Evolutionary conservation across 805 yeast genomes (phyloP), one percentile per base, ranked within the genome.

Genomic region (Ogataea pini): DNA sequence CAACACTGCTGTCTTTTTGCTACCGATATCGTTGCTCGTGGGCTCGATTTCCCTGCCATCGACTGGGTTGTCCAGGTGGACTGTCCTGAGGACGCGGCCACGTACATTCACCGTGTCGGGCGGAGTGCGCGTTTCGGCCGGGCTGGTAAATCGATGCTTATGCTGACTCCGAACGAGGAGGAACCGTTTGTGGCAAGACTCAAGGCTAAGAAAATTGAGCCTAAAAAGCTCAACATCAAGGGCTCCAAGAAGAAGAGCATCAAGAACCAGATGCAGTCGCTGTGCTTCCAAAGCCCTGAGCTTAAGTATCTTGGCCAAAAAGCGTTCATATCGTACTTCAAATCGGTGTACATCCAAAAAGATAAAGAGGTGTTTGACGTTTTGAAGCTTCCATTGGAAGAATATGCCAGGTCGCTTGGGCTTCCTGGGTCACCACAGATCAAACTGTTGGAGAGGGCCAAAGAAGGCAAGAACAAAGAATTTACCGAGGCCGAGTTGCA

Each of bases 381-480:
- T 33, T 86, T 83, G 10, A 80, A 81, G 41, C 64, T 92, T 3
- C 95, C 96, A 2, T 70, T 85, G 2, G 97, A 92, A 54, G 87
- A 79, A 47, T 90, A 74, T 67, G 98, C 99, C 4, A 79, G 79
- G 50, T 86, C 96, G 3, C 68, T 91, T 41, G 99, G 99, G 8
- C 76, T 94, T 36, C 97, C 98, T 1, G 96, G 97, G 46, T 96
- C 96, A 3, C 99, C 99, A 36, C 85, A 87, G 59, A 86, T 94
- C 59, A 90, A 89, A 64, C 77, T 92, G 48, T 70, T 73, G 55
- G 78, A 78, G 17, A 72, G 74, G 9, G 56, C 53, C 3, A 52
- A 54, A 29, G 73, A 73, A 36, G 85, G 83, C 13, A 68, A 65
- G 61, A 55, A 58, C 13, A 43, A 45, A 6, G 65, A 59, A 28